phyloP scores from a whole-genome alignment of 2,329 filamentous ascomycete genomes.

The Penicillium oxalicum region DNA sequence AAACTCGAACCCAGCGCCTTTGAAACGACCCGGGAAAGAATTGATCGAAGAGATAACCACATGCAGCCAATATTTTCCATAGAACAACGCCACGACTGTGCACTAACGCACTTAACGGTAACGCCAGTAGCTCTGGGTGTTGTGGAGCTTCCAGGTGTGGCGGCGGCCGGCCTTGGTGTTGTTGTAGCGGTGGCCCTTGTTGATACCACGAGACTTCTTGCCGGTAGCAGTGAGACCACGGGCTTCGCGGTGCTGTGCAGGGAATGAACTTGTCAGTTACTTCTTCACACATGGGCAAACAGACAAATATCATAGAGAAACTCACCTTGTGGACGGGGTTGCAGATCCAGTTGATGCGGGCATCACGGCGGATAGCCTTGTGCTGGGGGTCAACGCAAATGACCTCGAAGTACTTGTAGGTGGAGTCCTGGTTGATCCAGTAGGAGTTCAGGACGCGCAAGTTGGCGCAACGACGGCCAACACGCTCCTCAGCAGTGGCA shows the following conservation, averaged over 20 bases:
- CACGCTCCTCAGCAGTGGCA: constrained; percentile 98
- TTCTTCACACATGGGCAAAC: neutral
- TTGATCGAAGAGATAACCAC: constrained; percentile 31
- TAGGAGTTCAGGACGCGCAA: constrained; percentile 99
- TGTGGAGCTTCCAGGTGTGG: constrained; percentile 99
- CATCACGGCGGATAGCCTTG: constrained; percentile 98
- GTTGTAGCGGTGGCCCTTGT: constrained; percentile 99
- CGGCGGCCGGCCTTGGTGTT: constrained; percentile 94
- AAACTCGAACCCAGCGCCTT: constrained; percentile 29
- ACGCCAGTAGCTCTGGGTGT: constrained; percentile 97
- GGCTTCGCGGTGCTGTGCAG: constrained; percentile 76
- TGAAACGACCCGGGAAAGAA: constrained; percentile 26
- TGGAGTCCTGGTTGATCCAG: constrained; percentile 99
- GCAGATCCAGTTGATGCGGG: constrained; percentile 99
- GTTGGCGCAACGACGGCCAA: constrained; percentile 98
- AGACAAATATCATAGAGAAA: constrained; percentile 2
- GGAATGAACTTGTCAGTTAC: constrained; percentile 19
- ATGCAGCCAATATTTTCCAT: constrained; percentile 31
- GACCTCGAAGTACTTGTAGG: constrained; percentile 99
- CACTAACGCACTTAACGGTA: constrained; percentile 62
- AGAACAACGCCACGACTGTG: constrained; percentile 23
- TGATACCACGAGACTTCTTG: constrained; percentile 99
- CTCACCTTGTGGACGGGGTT: constrained; percentile 91
- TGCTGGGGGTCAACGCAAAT: constrained; percentile 99
- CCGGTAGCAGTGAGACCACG: constrained; percentile 96